Evolutionary conservation across 768 basidiomycete genomes (phyloP).

Genomic region (Terana coerulea): DNA sequence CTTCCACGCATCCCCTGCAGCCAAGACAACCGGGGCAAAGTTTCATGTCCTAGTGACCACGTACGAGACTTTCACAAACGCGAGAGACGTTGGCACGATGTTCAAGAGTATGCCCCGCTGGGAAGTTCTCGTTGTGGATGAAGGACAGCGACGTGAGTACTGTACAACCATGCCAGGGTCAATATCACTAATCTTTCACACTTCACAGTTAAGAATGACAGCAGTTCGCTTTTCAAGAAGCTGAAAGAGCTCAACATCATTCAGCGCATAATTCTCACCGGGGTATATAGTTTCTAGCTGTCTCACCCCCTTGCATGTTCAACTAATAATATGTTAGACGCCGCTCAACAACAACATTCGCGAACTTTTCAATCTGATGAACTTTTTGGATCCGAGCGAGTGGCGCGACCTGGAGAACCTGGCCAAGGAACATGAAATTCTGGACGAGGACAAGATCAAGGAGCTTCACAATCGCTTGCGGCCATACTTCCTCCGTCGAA

Average conservation of each 20-base stretch:
- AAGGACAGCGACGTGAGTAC: slow-evolving; percentile 81
- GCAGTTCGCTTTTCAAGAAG: slow-evolving; percentile 74
- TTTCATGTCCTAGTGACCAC: slow-evolving; percentile 93
- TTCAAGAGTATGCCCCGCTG: slow-evolving; percentile 86
- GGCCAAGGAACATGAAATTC: slow-evolving; percentile 68
- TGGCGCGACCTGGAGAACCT: slow-evolving; percentile 76
- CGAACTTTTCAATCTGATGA: slow-evolving; percentile 96
- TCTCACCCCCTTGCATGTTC: not conserved
- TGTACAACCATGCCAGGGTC: slow-evolving; percentile 4
- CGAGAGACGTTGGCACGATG: slow-evolving; percentile 64
- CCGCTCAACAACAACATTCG: slow-evolving; percentile 96
- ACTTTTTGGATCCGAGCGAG: slow-evolving; percentile 79
- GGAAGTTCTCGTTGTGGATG: slow-evolving; percentile 93
- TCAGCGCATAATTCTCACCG: slow-evolving; percentile 88
- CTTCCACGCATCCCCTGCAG: slow-evolving; percentile 43
- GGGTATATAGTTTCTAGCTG: slow-evolving; percentile 40
- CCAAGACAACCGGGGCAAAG: slow-evolving; percentile 49
- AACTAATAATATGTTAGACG: slow-evolving; percentile 46
- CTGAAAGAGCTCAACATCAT: slow-evolving; percentile 73
- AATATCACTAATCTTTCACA: slow-evolving; percentile 11
- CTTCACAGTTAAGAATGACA: slow-evolving; percentile 75
- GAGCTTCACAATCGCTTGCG: slow-evolving; percentile 74
- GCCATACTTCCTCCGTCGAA: slow-evolving; percentile 90
- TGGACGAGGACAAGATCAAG: slow-evolving; percentile 77
- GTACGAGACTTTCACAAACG: slow-evolving; percentile 76